Evolutionary conservation across 192 early-diverging fungal species (phyloP).

Genomic region (Helicostylum pulchrum): DNA sequence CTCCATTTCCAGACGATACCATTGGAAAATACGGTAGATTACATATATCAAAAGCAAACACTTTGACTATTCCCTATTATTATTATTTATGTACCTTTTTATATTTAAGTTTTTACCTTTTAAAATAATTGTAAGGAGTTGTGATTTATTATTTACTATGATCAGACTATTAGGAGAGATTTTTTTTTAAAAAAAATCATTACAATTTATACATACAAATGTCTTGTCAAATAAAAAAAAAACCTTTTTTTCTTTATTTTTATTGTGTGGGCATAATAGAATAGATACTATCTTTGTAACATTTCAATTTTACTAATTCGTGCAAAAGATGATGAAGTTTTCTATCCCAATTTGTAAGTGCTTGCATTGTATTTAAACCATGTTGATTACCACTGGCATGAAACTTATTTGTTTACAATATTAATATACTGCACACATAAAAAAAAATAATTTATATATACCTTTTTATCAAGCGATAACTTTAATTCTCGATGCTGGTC

Average conservation of each 20-base stretch:
- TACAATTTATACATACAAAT: too few relatives aligned
- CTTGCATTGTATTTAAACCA: conserved; percentile 4
- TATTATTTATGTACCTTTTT: neutral
- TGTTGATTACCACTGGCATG: neutral
- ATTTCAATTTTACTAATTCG: neutral
- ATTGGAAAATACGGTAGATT: conserved; percentile 28
- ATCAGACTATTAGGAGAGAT: too few relatives aligned
- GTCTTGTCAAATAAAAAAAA: too few relatives aligned
- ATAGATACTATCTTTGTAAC: neutral
- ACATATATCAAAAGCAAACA: conserved; percentile 15
- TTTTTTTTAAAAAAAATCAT: too few relatives aligned
- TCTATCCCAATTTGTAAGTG: conserved; percentile 13
- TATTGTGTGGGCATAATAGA: too few relatives aligned
- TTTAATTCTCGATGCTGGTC: too few relatives aligned
- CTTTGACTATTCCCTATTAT: neutral
- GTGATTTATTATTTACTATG: too few relatives aligned
- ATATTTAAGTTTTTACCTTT: neutral
- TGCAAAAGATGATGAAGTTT: conserved; percentile 7
- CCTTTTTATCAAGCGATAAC: too few relatives aligned
- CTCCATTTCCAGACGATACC: conserved; percentile 29
- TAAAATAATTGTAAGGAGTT: neutral
- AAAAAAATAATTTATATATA: too few relatives aligned
- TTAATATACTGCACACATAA: too few relatives aligned
- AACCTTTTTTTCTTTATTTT: too few relatives aligned
- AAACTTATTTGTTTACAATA: too few relatives aligned